Percentiles rank a stretch among this genome's conserved stretches.
phyloP scores from a whole-genome alignment of 148 eudicot species.

The Tetragonia tetragonoides region DNA sequence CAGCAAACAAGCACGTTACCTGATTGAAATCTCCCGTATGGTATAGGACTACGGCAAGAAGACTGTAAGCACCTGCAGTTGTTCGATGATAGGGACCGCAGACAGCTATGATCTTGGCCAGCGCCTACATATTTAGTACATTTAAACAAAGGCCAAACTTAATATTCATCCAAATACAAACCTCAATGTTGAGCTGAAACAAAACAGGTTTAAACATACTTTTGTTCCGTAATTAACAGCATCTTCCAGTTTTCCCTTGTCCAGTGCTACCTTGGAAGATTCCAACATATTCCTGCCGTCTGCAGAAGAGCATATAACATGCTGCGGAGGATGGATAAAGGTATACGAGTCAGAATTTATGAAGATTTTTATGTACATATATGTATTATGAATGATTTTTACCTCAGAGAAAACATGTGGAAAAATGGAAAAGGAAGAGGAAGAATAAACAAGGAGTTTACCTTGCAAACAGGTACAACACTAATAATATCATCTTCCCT shows the following conservation, averaged over 20 bases:
- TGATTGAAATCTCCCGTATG: slow-evolving; percentile 99
- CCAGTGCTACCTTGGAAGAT: slow-evolving; percentile 90
- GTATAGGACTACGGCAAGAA: slow-evolving; percentile 93
- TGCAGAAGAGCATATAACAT: slow-evolving; percentile 90
- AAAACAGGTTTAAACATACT: slow-evolving; percentile 37
- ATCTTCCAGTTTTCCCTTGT: slow-evolving; percentile 97
- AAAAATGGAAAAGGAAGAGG: not conserved
- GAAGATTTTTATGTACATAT: not conserved
- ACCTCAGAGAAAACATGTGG: not conserved
- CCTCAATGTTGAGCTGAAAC: not conserved
- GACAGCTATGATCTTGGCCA: slow-evolving; percentile 92
- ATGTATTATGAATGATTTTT: not conserved
- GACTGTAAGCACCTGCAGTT: slow-evolving; percentile 97
- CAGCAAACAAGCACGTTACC: slow-evolving; percentile 38
- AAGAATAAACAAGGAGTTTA: slow-evolving; percentile 23
- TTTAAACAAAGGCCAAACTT: not conserved
- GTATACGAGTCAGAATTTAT: slow-evolving; percentile 12
- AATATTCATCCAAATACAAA: not conserved
- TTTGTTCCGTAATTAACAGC: slow-evolving; percentile 91
- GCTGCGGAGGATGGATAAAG: slow-evolving; percentile 40
- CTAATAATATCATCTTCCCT: slow-evolving; percentile 73
- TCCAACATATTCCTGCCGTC: slow-evolving; percentile 89
- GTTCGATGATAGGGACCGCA: slow-evolving; percentile 98
- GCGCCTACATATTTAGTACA: slow-evolving; percentile 57
- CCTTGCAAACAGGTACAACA: slow-evolving; percentile 95